Conservation (phyloP, 208 protist species). For the Acanthamoeba triangularis region DNA sequence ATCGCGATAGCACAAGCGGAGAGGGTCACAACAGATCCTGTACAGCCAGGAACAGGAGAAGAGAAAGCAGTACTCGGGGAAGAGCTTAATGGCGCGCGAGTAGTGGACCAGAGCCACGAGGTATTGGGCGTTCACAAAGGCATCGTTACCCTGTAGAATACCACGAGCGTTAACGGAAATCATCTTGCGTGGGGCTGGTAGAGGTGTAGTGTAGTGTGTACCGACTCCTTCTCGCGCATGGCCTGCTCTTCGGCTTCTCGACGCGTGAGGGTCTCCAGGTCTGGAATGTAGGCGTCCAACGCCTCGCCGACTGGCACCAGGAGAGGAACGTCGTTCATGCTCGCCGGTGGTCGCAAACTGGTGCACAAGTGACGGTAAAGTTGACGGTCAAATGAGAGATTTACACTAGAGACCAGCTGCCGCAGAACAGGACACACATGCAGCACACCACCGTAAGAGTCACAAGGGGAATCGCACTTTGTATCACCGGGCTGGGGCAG, state of each 20-base stretch:
- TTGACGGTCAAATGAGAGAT: not conserved
- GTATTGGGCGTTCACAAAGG: not conserved
- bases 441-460: not conserved
- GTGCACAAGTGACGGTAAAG: not conserved
- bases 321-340: conserved; percentile 11
- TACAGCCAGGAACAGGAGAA: no score
- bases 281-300: conserved; percentile 62
- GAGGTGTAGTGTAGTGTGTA: not conserved
- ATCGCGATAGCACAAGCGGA: no score
- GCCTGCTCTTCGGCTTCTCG: conserved; percentile 65
- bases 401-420: no score
- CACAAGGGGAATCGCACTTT: not conserved
- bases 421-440: no score
- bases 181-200: no score
- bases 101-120: conserved; percentile 66
- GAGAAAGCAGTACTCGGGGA: not conserved
- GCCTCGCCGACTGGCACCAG: conserved; percentile 60
- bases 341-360: not conserved
- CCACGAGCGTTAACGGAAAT: no score
- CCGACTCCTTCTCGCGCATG: conserved; percentile 32
- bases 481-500: not conserved
- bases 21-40: not conserved
- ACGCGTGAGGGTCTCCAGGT: conserved; percentile 55
- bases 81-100: conserved; percentile 64
- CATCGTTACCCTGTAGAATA: not conserved